Base-by-base conservation (phyloP, 1,284 basidiomycete species). In the Ustilago trichophora region DNA sequence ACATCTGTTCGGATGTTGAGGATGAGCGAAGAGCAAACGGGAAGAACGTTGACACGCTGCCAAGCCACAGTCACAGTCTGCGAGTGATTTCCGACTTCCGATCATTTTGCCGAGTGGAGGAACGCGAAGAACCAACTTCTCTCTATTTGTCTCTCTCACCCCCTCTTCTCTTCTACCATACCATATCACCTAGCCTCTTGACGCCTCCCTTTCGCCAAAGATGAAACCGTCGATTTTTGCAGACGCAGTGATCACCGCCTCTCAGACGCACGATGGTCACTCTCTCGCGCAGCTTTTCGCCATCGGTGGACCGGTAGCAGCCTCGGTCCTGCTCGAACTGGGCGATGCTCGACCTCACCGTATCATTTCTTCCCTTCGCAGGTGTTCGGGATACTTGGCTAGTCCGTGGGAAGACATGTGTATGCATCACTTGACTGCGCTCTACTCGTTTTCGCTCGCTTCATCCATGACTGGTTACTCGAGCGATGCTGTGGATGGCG, bases 371-470 rank as follows among this genome's bases (percentile, higher is more conserved):
- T 32, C 58, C 7, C 58, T 77, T 2, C 58, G 68, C 12, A 60
- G 53, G 34, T 76, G 75, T 24, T 22, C 48, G 2, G 72, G 69
- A 26, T 76, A 53, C 51, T 63, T 79, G 5, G 45, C 46, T 0
- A 13, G 55, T 12, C 72, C 73, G 1, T 80, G 78, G 77, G 60
- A 65, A n/a, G 77, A 78, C 16, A 54, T 79, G 47, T 60, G 59
- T n/a, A 24, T 43, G 27, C 48, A 57, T 16, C 74, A 76, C 32
- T 46, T 77, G 2, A n/a, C 41, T 4, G 36, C 63, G 8, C 44
- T 74, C 4, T 59, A 72, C 45, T 35, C 41, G 3, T 70, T 75
- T 11, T 72, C 65, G 1, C 36, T 75, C 29, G 52, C 51, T 18
- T 62, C 58, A 12, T 50, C 68, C 4, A 36, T 72, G 1, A 11